A percentile compares a stretch with the other conserved stretches of the same genome.
phyloP scores from a whole-genome alignment of 192 early-diverging fungal species.

The Linnemannia schmuckeri region DNA sequence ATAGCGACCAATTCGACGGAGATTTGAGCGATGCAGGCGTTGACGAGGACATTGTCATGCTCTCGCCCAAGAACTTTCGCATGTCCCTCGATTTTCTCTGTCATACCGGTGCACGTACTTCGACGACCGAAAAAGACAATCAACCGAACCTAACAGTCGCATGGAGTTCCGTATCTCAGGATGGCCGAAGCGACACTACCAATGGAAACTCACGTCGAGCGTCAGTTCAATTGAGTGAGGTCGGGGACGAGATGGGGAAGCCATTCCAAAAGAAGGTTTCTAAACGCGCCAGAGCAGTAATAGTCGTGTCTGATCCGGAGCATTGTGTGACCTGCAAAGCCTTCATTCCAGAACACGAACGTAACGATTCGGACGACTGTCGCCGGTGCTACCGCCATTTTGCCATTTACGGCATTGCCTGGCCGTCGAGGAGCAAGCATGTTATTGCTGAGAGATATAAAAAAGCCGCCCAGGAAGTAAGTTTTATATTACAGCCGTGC shows the following conservation, averaged over 20 bases:
- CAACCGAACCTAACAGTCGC: background rate
- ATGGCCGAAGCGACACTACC: background rate
- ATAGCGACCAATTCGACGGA: background rate
- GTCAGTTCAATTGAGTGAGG: background rate
- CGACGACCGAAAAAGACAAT: too few relatives aligned
- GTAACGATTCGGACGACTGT: constrained; percentile 7
- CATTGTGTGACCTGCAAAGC: constrained; percentile 22
- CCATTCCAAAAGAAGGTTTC: background rate
- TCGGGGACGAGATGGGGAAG: background rate
- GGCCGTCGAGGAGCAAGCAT: constrained; percentile 32
- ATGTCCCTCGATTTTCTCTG: constrained; percentile 35
- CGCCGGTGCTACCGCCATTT: constrained; percentile 36
- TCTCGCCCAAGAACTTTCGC: constrained; percentile 14
- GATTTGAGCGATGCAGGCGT: background rate
- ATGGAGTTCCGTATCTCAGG: background rate
- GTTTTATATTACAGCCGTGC: background rate
- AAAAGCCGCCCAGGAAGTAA: constrained; percentile 29
- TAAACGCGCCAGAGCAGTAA: background rate
- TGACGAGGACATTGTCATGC: background rate
- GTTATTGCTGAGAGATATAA: constrained; percentile 1
- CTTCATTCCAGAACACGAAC: constrained; percentile 8
- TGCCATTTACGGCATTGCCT: constrained; percentile 17
- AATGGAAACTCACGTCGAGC: background rate
- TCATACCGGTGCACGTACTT: background rate
- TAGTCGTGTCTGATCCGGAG: background rate